Percentiles rank a stretch among this genome's conserved stretches.
Conservation (phyloP, 2,329 filamentous ascomycete species). For the Periconia sp. region DNA sequence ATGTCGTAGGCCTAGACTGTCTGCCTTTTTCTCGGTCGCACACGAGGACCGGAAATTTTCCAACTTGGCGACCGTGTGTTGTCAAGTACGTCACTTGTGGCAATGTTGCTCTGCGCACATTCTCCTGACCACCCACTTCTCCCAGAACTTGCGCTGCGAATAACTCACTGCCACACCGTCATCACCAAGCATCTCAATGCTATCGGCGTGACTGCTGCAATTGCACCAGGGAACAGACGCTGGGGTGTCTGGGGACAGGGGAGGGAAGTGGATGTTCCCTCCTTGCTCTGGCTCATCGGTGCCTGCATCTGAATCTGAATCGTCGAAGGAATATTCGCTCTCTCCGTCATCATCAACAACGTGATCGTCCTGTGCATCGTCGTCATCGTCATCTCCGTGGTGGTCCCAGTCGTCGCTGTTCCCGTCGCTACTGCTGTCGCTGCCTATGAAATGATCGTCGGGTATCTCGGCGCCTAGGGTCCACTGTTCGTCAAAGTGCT, state of each 20-base stretch:
- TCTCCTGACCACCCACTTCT: constrained; percentile 60
- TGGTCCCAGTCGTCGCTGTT: constrained; percentile 45
- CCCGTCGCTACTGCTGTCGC: constrained; percentile 50
- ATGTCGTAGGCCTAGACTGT: background rate
- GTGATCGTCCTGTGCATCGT: constrained; percentile 20
- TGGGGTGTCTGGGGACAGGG: constrained; percentile 53
- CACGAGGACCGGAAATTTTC: background rate
- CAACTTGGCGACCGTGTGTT: too few species aligned
- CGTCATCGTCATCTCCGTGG: constrained; percentile 37
- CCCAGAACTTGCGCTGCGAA: constrained; percentile 60
- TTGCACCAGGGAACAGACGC: constrained; percentile 55
- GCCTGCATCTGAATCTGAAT: constrained; percentile 40
- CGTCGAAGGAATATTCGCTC: constrained; percentile 40
- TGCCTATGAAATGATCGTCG: constrained; percentile 51
- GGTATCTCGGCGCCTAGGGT: constrained; percentile 56
- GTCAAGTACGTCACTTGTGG: constrained; percentile 38
- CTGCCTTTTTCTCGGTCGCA: background rate
- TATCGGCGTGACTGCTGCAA: constrained; percentile 50
- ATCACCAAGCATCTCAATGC: constrained; percentile 55
- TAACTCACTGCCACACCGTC: constrained; percentile 56
- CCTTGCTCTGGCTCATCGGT: constrained; percentile 47
- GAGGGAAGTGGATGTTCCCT: constrained; percentile 54
- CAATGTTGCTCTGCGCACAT: constrained; percentile 51
- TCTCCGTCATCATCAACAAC: constrained; percentile 33
- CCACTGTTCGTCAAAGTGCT: constrained; percentile 58